phyloP scores from a whole-genome alignment of 2,329 filamentous ascomycete genomes.

The Alternaria alternata region DNA sequence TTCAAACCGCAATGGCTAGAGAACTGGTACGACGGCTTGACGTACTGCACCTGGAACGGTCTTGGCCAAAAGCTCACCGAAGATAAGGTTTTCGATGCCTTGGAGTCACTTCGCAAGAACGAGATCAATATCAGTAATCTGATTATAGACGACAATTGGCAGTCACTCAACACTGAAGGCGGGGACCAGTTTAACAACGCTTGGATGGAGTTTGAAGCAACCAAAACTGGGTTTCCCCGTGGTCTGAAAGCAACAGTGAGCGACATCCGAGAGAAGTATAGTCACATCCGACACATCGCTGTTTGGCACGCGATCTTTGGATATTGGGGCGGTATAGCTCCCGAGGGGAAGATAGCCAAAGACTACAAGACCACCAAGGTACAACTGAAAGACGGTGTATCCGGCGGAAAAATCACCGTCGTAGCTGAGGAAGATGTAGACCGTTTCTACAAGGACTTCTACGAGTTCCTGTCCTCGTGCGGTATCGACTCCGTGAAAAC shows the following conservation, averaged over 20 bases:
- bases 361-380: slow-evolving; percentile 77
- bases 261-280: slow-evolving; percentile 73
- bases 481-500: slow-evolving; percentile 92
- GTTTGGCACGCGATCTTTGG: slow-evolving; percentile 87
- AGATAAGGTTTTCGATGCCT: slow-evolving; percentile 77
- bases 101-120: slow-evolving; percentile 74
- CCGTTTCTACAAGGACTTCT: slow-evolving; percentile 90
- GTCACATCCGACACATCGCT: slow-evolving; percentile 80
- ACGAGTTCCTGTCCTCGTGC: slow-evolving; percentile 75
- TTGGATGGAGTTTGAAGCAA: slow-evolving; percentile 88
- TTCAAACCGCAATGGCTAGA: slow-evolving; percentile 75
- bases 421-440: slow-evolving; percentile 77
- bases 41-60: slow-evolving; percentile 97
- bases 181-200: slow-evolving; percentile 51
- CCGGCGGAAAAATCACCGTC: slow-evolving; percentile 73
- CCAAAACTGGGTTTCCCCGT: slow-evolving; percentile 77
- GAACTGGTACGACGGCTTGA: slow-evolving; percentile 90
- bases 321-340: slow-evolving; percentile 80
- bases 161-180: slow-evolving; percentile 55
- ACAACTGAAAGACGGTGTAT: slow-evolving; percentile 63
- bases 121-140: slow-evolving; percentile 82
- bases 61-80: slow-evolving; percentile 85
- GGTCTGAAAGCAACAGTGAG: slow-evolving; percentile 77
- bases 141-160: slow-evolving; percentile 97
- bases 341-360: slow-evolving; percentile 74